phyloP scores from a whole-genome alignment of 768 basidiomycete species.

The Xerocomellus intermedius region DNA sequence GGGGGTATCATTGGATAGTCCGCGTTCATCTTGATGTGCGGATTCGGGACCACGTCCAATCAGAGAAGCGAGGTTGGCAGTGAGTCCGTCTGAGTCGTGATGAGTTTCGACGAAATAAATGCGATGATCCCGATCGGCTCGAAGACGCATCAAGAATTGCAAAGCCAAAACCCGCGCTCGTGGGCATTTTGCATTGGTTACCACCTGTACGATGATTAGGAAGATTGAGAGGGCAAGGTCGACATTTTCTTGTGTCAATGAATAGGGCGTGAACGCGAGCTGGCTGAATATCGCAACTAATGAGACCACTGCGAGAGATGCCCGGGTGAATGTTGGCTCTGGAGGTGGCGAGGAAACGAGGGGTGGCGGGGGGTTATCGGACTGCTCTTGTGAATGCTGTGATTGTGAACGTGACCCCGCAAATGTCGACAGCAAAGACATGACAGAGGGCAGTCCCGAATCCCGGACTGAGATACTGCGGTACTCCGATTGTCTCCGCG shows the following conservation, averaged over 20 bases:
- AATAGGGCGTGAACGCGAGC: constrained; percentile 65
- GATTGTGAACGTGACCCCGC: constrained; percentile 62
- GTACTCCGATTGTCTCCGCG: constrained; percentile 59
- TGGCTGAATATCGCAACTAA: constrained; percentile 68
- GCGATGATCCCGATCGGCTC: constrained; percentile 88
- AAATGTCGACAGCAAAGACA: constrained; percentile 65
- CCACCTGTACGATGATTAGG: constrained; percentile 46
- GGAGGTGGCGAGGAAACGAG: constrained; percentile 26
- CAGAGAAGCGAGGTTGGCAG: constrained; percentile 57
- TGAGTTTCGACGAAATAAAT: constrained; percentile 62
- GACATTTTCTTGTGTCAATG: constrained; percentile 45
- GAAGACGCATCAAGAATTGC: constrained; percentile 84
- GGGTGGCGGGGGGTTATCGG: constrained; percentile 31
- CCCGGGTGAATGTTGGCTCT: constrained; percentile 39
- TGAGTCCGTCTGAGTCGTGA: constrained; percentile 58
- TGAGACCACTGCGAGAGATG: constrained; percentile 60
- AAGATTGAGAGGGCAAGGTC: constrained; percentile 56
- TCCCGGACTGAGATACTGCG: constrained; percentile 43
- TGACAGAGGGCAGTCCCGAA: constrained; percentile 53
- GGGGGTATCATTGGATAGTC: constrained; percentile 18
- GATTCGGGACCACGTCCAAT: constrained; percentile 50
- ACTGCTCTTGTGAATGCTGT: constrained; percentile 43
- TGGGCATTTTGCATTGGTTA: constrained; percentile 46
- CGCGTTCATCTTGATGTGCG: constrained; percentile 28
- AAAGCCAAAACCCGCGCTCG: constrained; percentile 69